These are phyloP conservation scores for Microascus cirrosus DNA, from an alignment of 2,329 filamentous ascomycete species.

Conservation along the genomic window DNA sequence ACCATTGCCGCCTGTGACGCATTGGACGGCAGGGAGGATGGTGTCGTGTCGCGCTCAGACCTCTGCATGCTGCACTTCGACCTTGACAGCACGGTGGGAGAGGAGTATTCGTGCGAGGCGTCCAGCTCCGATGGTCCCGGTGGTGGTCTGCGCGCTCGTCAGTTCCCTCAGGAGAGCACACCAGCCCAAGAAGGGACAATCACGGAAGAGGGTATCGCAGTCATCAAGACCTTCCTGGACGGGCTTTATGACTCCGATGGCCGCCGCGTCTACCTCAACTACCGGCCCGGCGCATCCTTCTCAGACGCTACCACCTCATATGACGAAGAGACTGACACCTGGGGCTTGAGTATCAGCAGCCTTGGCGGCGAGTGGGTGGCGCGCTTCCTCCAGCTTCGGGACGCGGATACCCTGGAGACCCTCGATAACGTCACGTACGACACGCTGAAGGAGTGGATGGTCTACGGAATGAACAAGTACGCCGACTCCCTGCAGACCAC, in stretches of 20 bases:
- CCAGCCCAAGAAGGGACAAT: constrained; percentile 22
- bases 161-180: neutral
- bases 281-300: constrained; percentile 19
- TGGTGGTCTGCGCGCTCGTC: constrained; percentile 14
- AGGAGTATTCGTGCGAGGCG: constrained; percentile 18
- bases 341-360: constrained; percentile 18
- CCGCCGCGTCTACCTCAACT: constrained; percentile 22
- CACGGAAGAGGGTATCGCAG: constrained; percentile 19
- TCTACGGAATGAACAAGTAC: constrained; percentile 33
- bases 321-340: constrained; percentile 18
- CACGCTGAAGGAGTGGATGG: constrained; percentile 43
- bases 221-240: constrained; percentile 20
- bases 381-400: constrained; percentile 27
- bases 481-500: constrained; percentile 41
- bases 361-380: constrained; percentile 24
- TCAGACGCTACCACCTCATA: constrained; percentile 19
- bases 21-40: constrained; percentile 42
- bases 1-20: constrained; percentile 44
- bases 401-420: constrained; percentile 26
- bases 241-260: constrained; percentile 21
- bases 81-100: constrained; percentile 17
- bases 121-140: constrained; percentile 12
- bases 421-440: constrained; percentile 42
- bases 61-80: constrained; percentile 22
- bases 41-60: constrained; percentile 31